Evolutionary conservation across 441 rosid genomes (phyloP).

Genomic region (Arabidopsis lyrata): DNA sequence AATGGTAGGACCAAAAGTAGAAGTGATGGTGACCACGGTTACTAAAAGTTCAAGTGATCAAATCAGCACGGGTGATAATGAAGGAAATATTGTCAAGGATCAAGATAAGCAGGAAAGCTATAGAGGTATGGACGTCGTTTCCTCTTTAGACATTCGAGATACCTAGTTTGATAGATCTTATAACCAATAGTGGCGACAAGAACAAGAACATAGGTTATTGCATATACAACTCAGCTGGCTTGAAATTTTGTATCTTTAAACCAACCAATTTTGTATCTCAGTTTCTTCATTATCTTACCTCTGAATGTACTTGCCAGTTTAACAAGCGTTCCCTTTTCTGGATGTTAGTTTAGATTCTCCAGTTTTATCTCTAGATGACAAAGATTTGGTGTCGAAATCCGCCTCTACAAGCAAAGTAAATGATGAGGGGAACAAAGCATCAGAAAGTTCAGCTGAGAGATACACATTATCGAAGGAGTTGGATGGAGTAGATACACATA

Average conservation of each 20-base stretch:
- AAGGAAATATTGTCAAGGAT: slow-evolving; percentile 32
- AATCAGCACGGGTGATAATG: slow-evolving; percentile 34
- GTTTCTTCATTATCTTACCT: neutral
- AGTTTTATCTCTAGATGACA: slow-evolving; percentile 44
- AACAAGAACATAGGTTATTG: slow-evolving; percentile 18
- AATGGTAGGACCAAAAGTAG: slow-evolving; percentile 56
- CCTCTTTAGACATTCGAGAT: slow-evolving; percentile 47
- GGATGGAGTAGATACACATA: slow-evolving; percentile 44
- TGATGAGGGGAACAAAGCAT: slow-evolving; percentile 42
- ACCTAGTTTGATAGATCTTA: slow-evolving; percentile 38
- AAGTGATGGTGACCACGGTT: slow-evolving; percentile 63
- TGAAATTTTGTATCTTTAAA: too few relatives aligned
- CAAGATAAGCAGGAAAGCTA: slow-evolving; percentile 42
- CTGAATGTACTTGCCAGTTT: slow-evolving; percentile 16
- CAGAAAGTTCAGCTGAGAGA: slow-evolving; percentile 43
- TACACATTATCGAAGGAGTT: slow-evolving; percentile 47
- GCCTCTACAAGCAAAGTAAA: slow-evolving; percentile 44
- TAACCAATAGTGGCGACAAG: slow-evolving; percentile 38
- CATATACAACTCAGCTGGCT: neutral
- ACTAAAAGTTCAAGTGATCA: slow-evolving; percentile 48
- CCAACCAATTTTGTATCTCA: too few relatives aligned
- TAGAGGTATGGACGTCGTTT: slow-evolving; percentile 46
- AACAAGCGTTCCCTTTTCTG: slow-evolving; percentile 27
- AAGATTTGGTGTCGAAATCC: slow-evolving; percentile 29
- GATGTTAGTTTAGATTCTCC: slow-evolving; percentile 53